Evolutionary conservation across 129 eudicot genomes (phyloP).

Genomic region (Helianthus tuberosus): DNA sequence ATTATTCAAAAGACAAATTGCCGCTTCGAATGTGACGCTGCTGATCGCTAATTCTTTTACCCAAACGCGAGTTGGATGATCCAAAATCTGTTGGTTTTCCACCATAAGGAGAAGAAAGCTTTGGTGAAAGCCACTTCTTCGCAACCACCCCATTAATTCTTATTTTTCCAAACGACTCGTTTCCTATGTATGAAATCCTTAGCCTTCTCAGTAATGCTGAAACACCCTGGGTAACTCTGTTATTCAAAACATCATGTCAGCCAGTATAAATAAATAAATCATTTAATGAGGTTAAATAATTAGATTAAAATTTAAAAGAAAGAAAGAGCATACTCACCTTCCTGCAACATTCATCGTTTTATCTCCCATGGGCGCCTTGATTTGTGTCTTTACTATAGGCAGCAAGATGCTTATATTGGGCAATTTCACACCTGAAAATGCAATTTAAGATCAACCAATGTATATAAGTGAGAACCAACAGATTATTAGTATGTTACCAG

Average conservation of each 20-base stretch:
- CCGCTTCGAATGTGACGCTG: constrained; percentile 79
- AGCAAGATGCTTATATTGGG: constrained; percentile 74
- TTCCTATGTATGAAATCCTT: constrained; percentile 77
- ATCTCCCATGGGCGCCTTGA: constrained; percentile 61
- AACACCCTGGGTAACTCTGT: constrained; percentile 79
- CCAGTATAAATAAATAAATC: background rate
- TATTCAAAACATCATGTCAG: constrained; percentile 10
- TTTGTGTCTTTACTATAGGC: constrained; percentile 70
- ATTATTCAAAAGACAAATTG: constrained; percentile 61
- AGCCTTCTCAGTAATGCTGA: constrained; percentile 84
- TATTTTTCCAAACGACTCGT: constrained; percentile 80
- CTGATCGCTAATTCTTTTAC: constrained; percentile 63
- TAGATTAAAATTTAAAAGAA: background rate
- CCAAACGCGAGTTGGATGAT: constrained; percentile 53
- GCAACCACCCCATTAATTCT: constrained; percentile 71
- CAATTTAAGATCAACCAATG: background rate
- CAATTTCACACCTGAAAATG: constrained; percentile 76
- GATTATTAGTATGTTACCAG: background rate
- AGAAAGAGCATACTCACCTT: constrained; percentile 54
- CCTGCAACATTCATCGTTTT: constrained; percentile 69
- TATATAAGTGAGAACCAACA: background rate
- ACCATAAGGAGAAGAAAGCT: constrained; percentile 51
- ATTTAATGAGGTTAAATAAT: background rate
- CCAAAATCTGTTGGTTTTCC: constrained; percentile 47
- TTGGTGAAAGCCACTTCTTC: constrained; percentile 90